A percentile compares a stretch with the other conserved stretches of the same genome.
Evolutionary conservation across 352 stramenopile genomes (phyloP).

Genomic region (Pythium chondricola): DNA sequence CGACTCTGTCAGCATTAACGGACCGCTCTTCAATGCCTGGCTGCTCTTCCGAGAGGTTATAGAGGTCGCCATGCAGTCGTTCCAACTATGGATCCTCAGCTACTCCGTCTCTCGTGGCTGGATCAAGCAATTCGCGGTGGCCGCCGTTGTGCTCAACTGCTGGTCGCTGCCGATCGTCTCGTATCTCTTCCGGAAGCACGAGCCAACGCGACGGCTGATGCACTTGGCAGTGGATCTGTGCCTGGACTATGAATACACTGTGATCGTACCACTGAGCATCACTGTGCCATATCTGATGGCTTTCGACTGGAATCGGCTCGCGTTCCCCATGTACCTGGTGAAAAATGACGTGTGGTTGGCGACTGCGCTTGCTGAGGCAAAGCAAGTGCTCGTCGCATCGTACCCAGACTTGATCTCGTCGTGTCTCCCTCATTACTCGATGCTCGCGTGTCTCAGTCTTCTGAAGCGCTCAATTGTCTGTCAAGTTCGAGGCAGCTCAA

Average conservation of each 20-base stretch:
- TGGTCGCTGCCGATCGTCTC: not conserved
- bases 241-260: conserved; percentile 2
- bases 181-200: not conserved
- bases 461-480: conserved; percentile 2
- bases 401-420: conserved; percentile 2
- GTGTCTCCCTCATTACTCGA: conserved; percentile 1
- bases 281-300: not conserved
- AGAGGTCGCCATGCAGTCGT: conserved; percentile 1
- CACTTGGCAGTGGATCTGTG: not conserved
- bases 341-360: conserved; percentile 6
- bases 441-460: conserved; percentile 1
- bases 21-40: not conserved
- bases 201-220: not conserved
- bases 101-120: not conserved
- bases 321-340: conserved; percentile 1
- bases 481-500: too few species aligned
- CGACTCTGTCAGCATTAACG: not conserved
- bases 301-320: not conserved
- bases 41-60: not conserved
- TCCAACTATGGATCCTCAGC: conserved; percentile 1
- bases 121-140: not conserved
- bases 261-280: conserved; percentile 5
- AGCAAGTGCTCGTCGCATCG: conserved; percentile 8
- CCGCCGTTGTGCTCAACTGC: conserved; percentile 1
- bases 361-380: conserved; percentile 1